Conservation (phyloP, 129 eudicot species). For the Sambucus nigra region DNA sequence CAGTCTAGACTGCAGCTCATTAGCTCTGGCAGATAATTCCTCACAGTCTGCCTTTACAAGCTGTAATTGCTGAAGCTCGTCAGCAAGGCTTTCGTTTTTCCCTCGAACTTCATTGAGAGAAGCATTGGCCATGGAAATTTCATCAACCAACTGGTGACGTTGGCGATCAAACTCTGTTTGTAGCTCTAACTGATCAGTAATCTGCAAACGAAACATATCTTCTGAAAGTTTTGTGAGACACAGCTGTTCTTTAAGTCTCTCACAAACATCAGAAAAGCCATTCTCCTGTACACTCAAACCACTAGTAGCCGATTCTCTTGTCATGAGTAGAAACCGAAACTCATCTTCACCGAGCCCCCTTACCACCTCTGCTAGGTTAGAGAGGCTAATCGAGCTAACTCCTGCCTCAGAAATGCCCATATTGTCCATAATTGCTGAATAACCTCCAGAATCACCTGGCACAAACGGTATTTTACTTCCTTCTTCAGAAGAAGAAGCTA, state of each 20-base stretch:
- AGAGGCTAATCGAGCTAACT: constrained; percentile 29
- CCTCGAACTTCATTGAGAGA: constrained; percentile 34
- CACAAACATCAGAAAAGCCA: constrained; percentile 25
- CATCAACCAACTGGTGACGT: constrained; percentile 30
- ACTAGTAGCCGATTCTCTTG: constrained; percentile 27
- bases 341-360: constrained; percentile 50
- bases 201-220: constrained; percentile 48
- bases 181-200: constrained; percentile 31
- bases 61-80: constrained; percentile 44
- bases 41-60: constrained; percentile 38
- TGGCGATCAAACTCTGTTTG: constrained; percentile 24
- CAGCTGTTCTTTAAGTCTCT: constrained; percentile 52
- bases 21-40: constrained; percentile 30
- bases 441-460: constrained; percentile 16
- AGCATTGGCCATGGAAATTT: constrained; percentile 27
- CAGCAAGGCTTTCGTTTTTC: constrained; percentile 40
- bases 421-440: constrained; percentile 6
- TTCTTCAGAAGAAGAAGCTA: constrained; percentile 14
- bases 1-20: constrained; percentile 44
- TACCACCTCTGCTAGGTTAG: constrained; percentile 49
- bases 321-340: constrained; percentile 35
- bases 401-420: constrained; percentile 18
- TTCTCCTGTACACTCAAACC: constrained; percentile 8
- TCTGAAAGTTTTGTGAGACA: constrained; percentile 44
- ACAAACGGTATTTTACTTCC: constrained; percentile 5